phyloP scores from a whole-genome alignment of 805 yeast genomes.

The Henningerozyma blattae region DNA sequence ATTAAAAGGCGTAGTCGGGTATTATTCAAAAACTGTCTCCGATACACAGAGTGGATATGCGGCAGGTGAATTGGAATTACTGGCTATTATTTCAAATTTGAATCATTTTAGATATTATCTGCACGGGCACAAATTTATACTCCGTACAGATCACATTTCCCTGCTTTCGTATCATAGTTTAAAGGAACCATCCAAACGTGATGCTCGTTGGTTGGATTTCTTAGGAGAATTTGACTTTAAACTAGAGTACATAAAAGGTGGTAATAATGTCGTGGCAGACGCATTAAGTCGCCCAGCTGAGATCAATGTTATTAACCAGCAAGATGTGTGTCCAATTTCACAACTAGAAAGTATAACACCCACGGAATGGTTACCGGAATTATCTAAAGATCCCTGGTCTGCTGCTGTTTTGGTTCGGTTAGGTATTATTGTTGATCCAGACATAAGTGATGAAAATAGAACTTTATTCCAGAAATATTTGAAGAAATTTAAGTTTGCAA shows the following conservation, averaged over 20 bases:
- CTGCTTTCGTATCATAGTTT: neutral
- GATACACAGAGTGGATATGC: conserved; percentile 2
- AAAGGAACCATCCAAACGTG: neutral
- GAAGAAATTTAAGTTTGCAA: neutral
- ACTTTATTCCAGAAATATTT: too few relatives aligned
- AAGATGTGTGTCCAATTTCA: neutral
- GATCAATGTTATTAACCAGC: neutral
- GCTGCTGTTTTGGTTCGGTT: neutral
- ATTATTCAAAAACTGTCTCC: conserved; percentile 3
- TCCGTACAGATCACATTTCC: conserved; percentile 3
- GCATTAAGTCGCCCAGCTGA: conserved; percentile 8
- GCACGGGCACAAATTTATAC: conserved; percentile 2
- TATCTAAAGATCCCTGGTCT: neutral
- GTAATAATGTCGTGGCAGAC: conserved; percentile 8
- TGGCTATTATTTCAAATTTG: conserved; percentile 2
- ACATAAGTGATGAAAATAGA: neutral
- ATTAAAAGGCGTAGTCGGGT: conserved; percentile 4
- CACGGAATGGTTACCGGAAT: neutral
- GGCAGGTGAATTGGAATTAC: conserved; percentile 4
- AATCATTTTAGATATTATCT: conserved; percentile 2
- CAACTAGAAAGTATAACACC: neutral
- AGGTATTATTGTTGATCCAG: neutral
- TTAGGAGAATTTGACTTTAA: conserved; percentile 6
- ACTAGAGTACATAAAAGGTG: conserved; percentile 5
- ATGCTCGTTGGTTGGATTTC: neutral